These are phyloP conservation scores for Kluyveromyces aestuarii DNA, from an alignment of 805 yeast genomes.

Conservation along the genomic window DNA sequence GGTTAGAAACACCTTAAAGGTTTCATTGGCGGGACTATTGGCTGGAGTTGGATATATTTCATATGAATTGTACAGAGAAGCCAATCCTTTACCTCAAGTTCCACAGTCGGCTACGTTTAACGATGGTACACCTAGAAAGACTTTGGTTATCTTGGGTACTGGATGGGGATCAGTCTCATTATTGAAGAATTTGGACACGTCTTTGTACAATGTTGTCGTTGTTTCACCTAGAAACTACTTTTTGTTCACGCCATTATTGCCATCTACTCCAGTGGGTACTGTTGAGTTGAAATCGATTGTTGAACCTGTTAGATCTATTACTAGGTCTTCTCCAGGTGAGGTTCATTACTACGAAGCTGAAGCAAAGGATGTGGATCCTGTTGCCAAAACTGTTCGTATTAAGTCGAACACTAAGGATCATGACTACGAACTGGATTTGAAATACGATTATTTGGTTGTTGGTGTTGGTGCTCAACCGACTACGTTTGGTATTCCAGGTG, in stretches of 20 bases:
- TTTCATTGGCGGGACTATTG: conserved; percentile 40
- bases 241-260: conserved; percentile 90
- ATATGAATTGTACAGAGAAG: conserved; percentile 55
- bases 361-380: conserved; percentile 75
- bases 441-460: conserved; percentile 76
- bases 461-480: conserved; percentile 96
- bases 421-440: conserved; percentile 37
- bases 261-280: conserved; percentile 92
- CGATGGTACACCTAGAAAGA: conserved; percentile 36
- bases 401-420: conserved; percentile 44
- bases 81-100: conserved; percentile 48
- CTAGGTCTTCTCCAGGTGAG: conserved; percentile 71
- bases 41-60: conserved; percentile 50
- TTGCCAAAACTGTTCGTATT: conserved; percentile 52
- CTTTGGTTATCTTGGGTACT: conserved; percentile 65
- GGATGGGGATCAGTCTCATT: conserved; percentile 94
- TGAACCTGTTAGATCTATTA: conserved; percentile 84
- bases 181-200: conserved; percentile 75
- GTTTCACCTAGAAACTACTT: conserved; percentile 94
- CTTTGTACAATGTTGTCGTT: conserved; percentile 78
- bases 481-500: conserved; percentile 93
- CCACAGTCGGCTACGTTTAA: conserved; percentile 50
- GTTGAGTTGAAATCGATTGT: conserved; percentile 83
- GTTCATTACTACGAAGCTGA: conserved; percentile 84
- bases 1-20: conserved; percentile 27